A percentile compares a stretch with the other conserved stretches of the same genome.
Evolutionary conservation across 2,329 filamentous ascomycete genomes (phyloP).

Genomic region (Coniella lustricola): DNA sequence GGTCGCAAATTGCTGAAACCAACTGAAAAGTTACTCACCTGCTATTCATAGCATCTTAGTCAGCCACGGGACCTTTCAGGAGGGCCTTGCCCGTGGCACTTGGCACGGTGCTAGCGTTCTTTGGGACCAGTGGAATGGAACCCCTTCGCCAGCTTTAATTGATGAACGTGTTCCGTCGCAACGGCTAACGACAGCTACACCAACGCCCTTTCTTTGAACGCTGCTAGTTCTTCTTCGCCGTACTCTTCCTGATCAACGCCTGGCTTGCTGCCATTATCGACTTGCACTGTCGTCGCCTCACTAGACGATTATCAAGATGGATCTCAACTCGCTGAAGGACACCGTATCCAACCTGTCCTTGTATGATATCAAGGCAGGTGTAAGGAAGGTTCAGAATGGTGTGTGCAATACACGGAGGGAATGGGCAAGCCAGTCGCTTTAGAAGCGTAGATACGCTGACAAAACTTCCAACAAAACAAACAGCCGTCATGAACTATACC

Average conservation of each 20-base stretch:
- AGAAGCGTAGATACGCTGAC: neutral
- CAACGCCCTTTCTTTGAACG: neutral
- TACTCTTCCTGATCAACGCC: neutral
- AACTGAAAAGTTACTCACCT: too few species aligned
- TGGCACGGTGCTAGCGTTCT: constrained; percentile 6
- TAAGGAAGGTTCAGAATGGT: constrained; percentile 98
- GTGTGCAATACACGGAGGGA: constrained; percentile 24
- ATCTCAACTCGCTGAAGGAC: constrained; percentile 77
- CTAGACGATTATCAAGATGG: constrained; percentile 54
- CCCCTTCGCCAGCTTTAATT: constrained; percentile 3
- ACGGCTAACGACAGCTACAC: neutral
- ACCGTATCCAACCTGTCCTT: constrained; percentile 86
- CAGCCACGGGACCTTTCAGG: constrained; percentile 11
- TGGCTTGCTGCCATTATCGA: neutral
- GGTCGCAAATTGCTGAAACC: neutral
- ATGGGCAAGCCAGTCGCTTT: neutral
- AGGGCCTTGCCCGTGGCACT: neutral
- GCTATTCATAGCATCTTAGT: constrained; percentile 7
- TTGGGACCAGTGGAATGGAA: constrained; percentile 1
- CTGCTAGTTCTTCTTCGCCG: neutral
- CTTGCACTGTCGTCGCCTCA: neutral
- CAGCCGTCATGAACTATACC: constrained; percentile 96
- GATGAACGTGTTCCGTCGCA: constrained; percentile 3
- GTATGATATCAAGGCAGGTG: constrained; percentile 91
- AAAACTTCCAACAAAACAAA: too few species aligned